phyloP scores from a whole-genome alignment of 2,329 filamentous ascomycete genomes.

The Podosphaera leucotricha region DNA sequence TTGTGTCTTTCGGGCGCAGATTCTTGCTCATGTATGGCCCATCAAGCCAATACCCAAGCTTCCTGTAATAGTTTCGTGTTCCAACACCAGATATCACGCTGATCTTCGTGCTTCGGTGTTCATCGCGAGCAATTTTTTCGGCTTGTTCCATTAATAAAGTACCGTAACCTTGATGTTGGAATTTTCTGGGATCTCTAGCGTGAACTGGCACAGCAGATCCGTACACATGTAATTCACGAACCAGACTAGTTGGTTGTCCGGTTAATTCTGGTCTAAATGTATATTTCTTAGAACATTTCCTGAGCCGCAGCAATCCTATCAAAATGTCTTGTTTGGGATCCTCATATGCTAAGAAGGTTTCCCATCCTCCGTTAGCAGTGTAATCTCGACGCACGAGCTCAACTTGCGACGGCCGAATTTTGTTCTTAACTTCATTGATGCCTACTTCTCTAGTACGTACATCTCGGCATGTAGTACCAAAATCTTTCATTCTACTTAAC shows the following conservation, averaged over 20 bases:
- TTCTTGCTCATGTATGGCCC: constrained; percentile 25
- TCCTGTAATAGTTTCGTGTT: constrained; percentile 82
- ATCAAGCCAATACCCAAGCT: constrained; percentile 81
- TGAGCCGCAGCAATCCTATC: constrained; percentile 66
- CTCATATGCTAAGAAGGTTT: constrained; percentile 94
- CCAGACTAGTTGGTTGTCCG: constrained; percentile 71
- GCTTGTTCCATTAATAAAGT: constrained; percentile 96
- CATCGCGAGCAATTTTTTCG: constrained; percentile 78
- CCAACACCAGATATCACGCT: constrained; percentile 96
- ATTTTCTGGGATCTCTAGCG: constrained; percentile 82
- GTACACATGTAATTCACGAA: constrained; percentile 89
- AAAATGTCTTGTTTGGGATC: constrained; percentile 97
- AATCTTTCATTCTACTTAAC: constrained; percentile 95
- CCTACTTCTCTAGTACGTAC: constrained; percentile 91
- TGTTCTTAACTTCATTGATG: constrained; percentile 98
- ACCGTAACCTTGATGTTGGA: constrained; percentile 94
- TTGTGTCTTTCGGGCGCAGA: constrained; percentile 9
- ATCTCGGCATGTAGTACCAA: constrained; percentile 88
- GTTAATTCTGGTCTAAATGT: constrained; percentile 77
- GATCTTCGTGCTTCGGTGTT: constrained; percentile 84
- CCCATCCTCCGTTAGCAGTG: constrained; percentile 87
- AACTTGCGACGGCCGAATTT: constrained; percentile 87
- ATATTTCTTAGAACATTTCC: constrained; percentile 78
- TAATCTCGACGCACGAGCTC: constrained; percentile 91
- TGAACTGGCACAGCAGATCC: constrained; percentile 95